Conservation (phyloP, 2,329 filamentous ascomycete species). For the Phialocephala subalpina region DNA sequence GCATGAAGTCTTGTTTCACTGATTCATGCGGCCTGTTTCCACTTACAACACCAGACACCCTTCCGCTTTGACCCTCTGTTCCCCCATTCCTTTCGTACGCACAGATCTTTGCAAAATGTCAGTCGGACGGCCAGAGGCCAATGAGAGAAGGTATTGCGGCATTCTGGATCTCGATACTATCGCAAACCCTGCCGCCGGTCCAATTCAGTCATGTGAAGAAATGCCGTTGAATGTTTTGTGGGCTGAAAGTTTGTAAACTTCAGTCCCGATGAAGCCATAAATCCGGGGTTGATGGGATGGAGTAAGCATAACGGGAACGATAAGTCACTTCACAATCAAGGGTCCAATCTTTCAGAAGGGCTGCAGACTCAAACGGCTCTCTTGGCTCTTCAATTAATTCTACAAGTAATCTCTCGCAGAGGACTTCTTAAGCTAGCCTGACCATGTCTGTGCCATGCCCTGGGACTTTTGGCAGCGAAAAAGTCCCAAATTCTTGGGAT, state of each 20-base stretch:
- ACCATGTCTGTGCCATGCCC: no score
- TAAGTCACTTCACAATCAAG: neutral
- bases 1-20: slow-evolving; percentile 17
- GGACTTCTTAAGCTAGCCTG: no score
- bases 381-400: no score
- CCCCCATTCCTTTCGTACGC: slow-evolving; percentile 14
- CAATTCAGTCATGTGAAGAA: slow-evolving; percentile 13
- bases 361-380: neutral
- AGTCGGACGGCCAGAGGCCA: neutral
- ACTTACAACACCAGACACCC: slow-evolving; percentile 6
- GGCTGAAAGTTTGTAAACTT: neutral
- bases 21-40: slow-evolving; percentile 18
- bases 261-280: slow-evolving; percentile 2
- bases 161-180: slow-evolving; percentile 14
- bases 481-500: no score
- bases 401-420: no score
- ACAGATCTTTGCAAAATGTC: slow-evolving; percentile 19
- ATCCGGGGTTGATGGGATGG: neutral
- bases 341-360: neutral
- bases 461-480: no score
- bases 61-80: slow-evolving; percentile 24
- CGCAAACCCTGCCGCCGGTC: slow-evolving; percentile 1
- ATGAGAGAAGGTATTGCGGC: slow-evolving; percentile 4
- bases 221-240: slow-evolving; percentile 7
- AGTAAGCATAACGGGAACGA: neutral